phyloP scores from a whole-genome alignment of 345 rosid genomes.

The Dipteronia sinensis region DNA sequence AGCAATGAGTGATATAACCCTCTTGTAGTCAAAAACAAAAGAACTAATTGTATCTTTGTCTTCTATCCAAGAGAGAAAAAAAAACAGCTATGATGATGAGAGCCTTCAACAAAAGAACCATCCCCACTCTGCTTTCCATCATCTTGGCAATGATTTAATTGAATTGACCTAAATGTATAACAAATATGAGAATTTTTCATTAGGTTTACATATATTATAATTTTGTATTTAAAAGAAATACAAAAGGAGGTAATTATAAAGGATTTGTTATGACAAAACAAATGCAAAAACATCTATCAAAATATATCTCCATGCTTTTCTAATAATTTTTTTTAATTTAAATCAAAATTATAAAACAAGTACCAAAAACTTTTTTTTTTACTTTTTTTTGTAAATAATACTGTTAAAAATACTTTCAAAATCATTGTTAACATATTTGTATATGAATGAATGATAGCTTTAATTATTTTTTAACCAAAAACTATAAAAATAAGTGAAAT shows the following conservation, averaged over 20 bases:
- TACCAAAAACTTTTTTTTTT: neutral
- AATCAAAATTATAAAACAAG: neutral
- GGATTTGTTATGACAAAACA: neutral
- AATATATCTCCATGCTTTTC: too few species aligned
- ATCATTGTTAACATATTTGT: too few species aligned
- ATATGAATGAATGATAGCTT: too few species aligned
- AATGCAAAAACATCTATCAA: neutral
- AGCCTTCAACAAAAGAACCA: neutral
- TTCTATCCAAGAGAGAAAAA: neutral
- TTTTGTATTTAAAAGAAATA: neutral
- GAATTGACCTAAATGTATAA: slow-evolving; percentile 24
- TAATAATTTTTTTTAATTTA: too few species aligned
- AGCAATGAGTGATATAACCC: slow-evolving; percentile 1
- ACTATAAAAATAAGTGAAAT: too few species aligned
- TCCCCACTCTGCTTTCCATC: slow-evolving; percentile 20
- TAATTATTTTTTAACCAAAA: too few species aligned
- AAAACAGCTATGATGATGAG: neutral
- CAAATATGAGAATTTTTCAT: neutral
- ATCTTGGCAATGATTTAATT: slow-evolving; percentile 19
- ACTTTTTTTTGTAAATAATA: too few species aligned
- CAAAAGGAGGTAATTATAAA: too few species aligned
- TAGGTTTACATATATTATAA: neutral
- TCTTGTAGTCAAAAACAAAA: neutral
- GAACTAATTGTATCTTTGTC: too few species aligned
- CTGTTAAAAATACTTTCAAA: neutral